A percentile compares a stretch with the other conserved stretches of the same genome.
These are phyloP conservation scores for Cinnamomum micranthum DNA, from an alignment of 164 flowering plant genomes.

Conservation along the genomic window DNA sequence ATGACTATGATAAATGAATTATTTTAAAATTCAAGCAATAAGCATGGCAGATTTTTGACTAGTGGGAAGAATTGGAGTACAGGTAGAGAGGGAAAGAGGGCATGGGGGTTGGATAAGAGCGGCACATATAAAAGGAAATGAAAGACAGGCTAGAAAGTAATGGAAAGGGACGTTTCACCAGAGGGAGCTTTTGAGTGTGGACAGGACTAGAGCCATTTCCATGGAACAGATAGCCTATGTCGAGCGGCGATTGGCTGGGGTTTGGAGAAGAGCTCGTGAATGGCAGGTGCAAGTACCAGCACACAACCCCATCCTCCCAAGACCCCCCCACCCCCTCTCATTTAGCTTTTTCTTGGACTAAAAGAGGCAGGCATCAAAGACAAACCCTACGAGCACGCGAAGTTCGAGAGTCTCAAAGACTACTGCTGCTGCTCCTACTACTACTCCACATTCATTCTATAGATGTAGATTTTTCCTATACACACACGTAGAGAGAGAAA, in stretches of 20 bases:
- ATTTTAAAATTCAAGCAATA: background rate
- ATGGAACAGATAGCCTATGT: background rate
- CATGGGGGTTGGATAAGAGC: background rate
- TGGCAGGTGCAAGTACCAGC: background rate
- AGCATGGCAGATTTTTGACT: background rate
- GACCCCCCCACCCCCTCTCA: too few relatives aligned
- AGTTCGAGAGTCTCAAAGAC: background rate
- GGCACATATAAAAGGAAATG: background rate
- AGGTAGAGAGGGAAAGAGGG: background rate
- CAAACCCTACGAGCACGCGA: conserved; percentile 4
- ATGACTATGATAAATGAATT: too few relatives aligned
- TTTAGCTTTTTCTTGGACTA: too few relatives aligned
- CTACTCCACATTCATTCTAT: too few relatives aligned
- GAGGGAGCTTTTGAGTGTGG: background rate
- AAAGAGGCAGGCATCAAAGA: background rate
- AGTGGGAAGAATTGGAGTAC: too few relatives aligned
- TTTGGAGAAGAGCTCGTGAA: background rate
- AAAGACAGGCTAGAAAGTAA: background rate
- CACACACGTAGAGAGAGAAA: background rate
- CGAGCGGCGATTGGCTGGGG: background rate
- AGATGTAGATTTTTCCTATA: too few relatives aligned
- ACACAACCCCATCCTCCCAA: background rate
- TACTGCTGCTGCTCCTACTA: background rate
- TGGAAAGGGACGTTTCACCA: background rate
- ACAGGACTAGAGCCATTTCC: background rate